Conservation (phyloP, 1,139 yeast species). For the Saccharomycopsis crataegensis region DNA sequence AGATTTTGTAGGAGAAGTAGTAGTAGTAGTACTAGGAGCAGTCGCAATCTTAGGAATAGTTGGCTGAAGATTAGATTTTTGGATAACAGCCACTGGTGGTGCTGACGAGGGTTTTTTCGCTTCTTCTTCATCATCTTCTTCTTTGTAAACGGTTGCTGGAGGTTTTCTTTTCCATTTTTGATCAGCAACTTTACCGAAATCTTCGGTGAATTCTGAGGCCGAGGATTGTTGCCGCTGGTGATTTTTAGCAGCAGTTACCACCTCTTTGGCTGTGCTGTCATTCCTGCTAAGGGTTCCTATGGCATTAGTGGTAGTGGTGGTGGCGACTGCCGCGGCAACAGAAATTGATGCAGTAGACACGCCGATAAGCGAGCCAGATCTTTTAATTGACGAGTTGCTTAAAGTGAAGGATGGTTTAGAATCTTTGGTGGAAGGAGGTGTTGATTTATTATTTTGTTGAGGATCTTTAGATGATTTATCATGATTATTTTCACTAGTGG, state of each 20-base stretch:
- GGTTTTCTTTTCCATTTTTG: not conserved
- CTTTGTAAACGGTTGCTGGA: not conserved
- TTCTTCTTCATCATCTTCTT: not conserved
- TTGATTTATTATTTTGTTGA: not conserved
- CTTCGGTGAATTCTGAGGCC: conserved; percentile 11
- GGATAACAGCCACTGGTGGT: not conserved
- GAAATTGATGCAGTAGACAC: not conserved
- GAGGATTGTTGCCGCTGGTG: not conserved
- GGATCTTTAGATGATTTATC: not conserved
- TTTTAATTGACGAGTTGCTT: not conserved
- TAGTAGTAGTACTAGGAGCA: not conserved
- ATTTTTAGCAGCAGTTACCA: not conserved
- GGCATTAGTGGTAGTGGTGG: conserved; percentile 7
- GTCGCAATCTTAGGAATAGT: not conserved
- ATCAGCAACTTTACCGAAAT: conserved; percentile 3
- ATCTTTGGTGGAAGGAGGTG: not conserved
- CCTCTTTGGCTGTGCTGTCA: not conserved
- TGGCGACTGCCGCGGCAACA: not conserved
- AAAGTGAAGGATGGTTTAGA: not conserved
- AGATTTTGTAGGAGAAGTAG: not conserved
- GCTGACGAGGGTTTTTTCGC: not conserved
- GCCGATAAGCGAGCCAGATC: conserved; percentile 2
- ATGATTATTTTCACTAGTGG: too few species aligned
- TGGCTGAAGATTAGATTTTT: not conserved
- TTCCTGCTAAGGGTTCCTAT: conserved; percentile 5